A percentile compares a stretch with the other conserved stretches of the same genome.
phyloP scores from a whole-genome alignment of 352 stramenopile species.

The Elongisporangium senticosum region DNA sequence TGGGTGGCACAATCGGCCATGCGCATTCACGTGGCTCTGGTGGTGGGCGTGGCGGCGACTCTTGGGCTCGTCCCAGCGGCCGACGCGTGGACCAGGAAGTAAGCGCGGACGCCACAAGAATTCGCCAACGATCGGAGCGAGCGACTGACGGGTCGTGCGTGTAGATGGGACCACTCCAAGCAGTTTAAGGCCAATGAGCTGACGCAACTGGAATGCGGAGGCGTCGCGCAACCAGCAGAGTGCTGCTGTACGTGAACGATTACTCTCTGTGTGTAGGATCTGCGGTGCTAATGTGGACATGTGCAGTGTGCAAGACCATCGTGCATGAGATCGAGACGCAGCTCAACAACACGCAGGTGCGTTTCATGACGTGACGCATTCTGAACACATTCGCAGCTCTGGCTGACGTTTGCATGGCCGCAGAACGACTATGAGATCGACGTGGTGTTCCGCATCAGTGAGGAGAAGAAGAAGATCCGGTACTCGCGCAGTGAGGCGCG shows the following conservation, averaged over 20 bases:
- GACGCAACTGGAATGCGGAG: conserved; percentile 55
- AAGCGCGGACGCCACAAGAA: neutral
- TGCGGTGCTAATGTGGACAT: neutral
- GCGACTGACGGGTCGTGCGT: neutral
- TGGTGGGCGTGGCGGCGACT: conserved; percentile 8
- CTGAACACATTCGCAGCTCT: neutral
- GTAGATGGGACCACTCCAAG: conserved; percentile 79
- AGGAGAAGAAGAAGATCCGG: conserved; percentile 84
- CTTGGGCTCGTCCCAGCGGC: conserved; percentile 12
- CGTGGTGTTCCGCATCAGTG: conserved; percentile 81
- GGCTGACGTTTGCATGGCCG: neutral
- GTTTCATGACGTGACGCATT: neutral
- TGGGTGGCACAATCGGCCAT: neutral
- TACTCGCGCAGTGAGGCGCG: conserved; percentile 78
- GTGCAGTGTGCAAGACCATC: conserved; percentile 74
- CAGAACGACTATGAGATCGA: conserved; percentile 82
- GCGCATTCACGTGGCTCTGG: conserved; percentile 1
- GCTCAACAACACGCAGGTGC: conserved; percentile 65
- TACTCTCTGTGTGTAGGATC: neutral
- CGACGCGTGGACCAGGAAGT: conserved; percentile 55
- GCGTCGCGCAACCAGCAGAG: conserved; percentile 39
- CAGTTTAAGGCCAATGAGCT: conserved; percentile 61
- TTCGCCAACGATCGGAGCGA: neutral
- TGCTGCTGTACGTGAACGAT: conserved; percentile 59
- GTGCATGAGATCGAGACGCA: conserved; percentile 78